Evolutionary conservation across 2,329 filamentous ascomycete genomes (phyloP), one percentile per base, ranked within the genome.

Genomic region (Coleophoma crateriformis): DNA sequence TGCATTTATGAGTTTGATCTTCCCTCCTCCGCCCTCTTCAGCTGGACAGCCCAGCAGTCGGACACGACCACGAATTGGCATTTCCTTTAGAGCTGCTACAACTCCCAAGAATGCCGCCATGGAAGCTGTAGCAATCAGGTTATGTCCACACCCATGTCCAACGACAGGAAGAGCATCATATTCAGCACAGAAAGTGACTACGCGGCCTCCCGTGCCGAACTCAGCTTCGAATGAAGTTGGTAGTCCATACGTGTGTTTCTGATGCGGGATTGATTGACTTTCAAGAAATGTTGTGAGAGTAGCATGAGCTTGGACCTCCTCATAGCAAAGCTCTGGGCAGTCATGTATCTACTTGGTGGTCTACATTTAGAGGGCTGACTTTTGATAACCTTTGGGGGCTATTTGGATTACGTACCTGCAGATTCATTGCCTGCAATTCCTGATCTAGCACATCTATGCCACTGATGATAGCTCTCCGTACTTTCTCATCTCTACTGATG

Each of bases 241-340:
- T 0, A 80, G 52, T 3, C 73, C 76, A 54, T 76, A 76, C 0
- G 76, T 70, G 49, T 75, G 70, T 1, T 70, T 69, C 8, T 65
- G 73, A 7, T 78, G 72, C 0, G 58, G 47, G 55, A 74, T 76
- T 0, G 72, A 75, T 2, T 69, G 67, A 2, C 59, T 52, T 27
- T 71, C 66, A 0, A 81, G 64, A 22, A 72, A 68, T 2, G 62
- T 52, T 19, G 70, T 71, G 46, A 80, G 72, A 7, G 64, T 67
- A 41, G 76, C 70, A 52, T 79, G 76, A 7, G 77, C 76, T 33
- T 66, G 66, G 58, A 70, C 61, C 53, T 80, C 77, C 45, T 77
- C 58, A 58, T 72, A 79, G 2, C 68, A 71, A 0, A 74, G 62
- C 58, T 79, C 77, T 0, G 77, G 76, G 46, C 77, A 63, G 11